These are phyloP conservation scores for Bretschneidera sinensis DNA, from an alignment of 345 rosid genomes.

Conservation along the genomic window DNA sequence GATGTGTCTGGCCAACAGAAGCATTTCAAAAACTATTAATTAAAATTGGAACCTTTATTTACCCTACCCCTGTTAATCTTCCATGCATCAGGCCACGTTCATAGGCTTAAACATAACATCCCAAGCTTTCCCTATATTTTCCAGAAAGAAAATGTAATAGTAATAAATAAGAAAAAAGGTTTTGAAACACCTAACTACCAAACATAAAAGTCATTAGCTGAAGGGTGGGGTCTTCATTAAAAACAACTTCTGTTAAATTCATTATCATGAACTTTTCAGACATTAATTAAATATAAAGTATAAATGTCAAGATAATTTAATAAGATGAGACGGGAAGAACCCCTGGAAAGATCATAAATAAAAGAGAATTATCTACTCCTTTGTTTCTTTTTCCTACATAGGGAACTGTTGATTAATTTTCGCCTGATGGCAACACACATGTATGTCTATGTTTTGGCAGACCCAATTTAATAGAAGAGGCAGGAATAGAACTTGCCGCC, in stretches of 20 bases:
- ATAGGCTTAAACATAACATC: no score
- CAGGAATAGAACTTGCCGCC: conserved; percentile 10
- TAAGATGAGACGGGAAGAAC: background rate
- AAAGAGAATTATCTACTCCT: no score
- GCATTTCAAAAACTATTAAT: no score
- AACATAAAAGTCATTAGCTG: no score
- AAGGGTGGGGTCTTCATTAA: background rate
- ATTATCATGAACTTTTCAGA: no score
- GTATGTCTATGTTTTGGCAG: conserved; percentile 10
- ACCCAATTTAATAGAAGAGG: background rate
- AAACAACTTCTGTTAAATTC: background rate
- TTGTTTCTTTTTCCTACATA: background rate
- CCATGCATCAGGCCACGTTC: background rate
- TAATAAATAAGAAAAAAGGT: background rate
- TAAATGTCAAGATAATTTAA: no score
- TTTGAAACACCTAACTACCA: background rate
- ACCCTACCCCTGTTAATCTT: background rate
- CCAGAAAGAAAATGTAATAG: background rate
- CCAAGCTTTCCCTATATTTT: no score
- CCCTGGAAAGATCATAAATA: no score
- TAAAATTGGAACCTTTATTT: background rate
- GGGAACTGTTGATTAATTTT: no score
- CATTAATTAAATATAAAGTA: no score
- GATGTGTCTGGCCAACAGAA: background rate
- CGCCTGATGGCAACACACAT: background rate